Evolutionary conservation across 805 yeast species (phyloP).

Genomic region (Hanseniaspora lachancei): DNA sequence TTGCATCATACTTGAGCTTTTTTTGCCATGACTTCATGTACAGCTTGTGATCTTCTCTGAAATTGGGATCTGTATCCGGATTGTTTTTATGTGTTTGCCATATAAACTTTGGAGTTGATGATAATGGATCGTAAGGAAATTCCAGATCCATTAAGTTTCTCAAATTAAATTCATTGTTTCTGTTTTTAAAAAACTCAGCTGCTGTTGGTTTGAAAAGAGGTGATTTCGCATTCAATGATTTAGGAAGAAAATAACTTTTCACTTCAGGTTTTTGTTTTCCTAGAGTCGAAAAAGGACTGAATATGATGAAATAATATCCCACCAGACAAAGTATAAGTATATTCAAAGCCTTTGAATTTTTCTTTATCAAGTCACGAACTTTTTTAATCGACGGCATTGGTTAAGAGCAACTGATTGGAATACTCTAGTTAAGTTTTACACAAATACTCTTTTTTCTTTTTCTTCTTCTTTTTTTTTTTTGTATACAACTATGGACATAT

Average conservation of each 20-base stretch:
- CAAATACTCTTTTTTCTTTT: too few relatives aligned
- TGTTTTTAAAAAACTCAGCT: neutral
- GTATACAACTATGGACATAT: too few relatives aligned
- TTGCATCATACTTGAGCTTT: constrained; percentile 2
- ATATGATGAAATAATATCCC: constrained; percentile 2
- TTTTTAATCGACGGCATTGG: neutral
- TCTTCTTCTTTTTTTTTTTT: too few relatives aligned
- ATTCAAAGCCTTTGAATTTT: neutral
- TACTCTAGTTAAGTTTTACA: too few relatives aligned
- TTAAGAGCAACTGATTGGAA: too few relatives aligned
- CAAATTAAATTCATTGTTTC: constrained; percentile 15
- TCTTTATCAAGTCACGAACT: neutral
- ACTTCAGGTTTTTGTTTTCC: neutral
- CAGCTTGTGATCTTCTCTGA: constrained; percentile 6
- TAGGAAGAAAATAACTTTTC: constrained; percentile 2
- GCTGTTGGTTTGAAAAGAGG: neutral
- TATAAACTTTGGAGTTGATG: constrained; percentile 59
- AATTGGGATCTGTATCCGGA: constrained; percentile 38
- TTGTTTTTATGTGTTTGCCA: constrained; percentile 94
- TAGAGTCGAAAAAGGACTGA: neutral
- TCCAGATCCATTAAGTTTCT: constrained; percentile 46
- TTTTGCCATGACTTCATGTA: constrained; percentile 13
- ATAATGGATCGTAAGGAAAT: constrained; percentile 58
- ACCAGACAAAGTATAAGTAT: neutral
- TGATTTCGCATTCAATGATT: constrained; percentile 1